Percentiles rank a stretch among this genome's conserved stretches.
These are phyloP conservation scores for Ganoderma lucidum DNA, from an alignment of 1,284 basidiomycete genomes.

Conservation along the genomic window DNA sequence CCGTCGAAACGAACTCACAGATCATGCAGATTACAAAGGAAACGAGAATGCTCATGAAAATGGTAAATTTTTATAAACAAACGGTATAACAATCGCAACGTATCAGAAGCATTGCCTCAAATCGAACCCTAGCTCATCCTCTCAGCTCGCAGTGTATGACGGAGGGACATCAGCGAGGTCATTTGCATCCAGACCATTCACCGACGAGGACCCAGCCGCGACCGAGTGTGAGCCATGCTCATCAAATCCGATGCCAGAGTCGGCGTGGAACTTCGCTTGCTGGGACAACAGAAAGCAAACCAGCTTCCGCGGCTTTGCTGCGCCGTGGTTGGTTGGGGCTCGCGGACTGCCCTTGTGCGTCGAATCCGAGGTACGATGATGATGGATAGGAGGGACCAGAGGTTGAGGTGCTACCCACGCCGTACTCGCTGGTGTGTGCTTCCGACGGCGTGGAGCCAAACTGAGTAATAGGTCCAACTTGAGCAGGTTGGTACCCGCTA, in stretches of 20 bases:
- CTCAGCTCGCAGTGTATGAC: conserved; percentile 9
- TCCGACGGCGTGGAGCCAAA: conserved; percentile 20
- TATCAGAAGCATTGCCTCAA: neutral
- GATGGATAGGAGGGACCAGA: conserved; percentile 14
- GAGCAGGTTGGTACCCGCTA: conserved; percentile 10
- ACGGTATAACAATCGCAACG: neutral
- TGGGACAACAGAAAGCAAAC: conserved; percentile 28
- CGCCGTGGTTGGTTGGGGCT: conserved; percentile 25
- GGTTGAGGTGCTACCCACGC: conserved; percentile 9
- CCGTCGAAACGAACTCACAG: too few relatives aligned
- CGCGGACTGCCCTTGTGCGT: neutral
- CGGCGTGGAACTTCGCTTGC: conserved; percentile 26
- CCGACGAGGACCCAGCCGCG: conserved; percentile 7
- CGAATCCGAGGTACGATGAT: neutral
- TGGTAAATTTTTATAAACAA: too few relatives aligned
- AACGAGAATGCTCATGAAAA: neutral
- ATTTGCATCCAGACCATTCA: neutral
- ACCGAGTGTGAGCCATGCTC: neutral
- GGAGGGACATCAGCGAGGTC: conserved; percentile 15
- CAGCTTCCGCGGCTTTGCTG: conserved; percentile 33
- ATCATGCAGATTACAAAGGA: neutral
- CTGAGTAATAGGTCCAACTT: neutral
- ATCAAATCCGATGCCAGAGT: conserved; percentile 32
- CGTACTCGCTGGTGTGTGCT: conserved; percentile 24
- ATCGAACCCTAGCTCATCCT: neutral